phyloP scores from a whole-genome alignment of 768 basidiomycete species.

The Naematelia encephala region DNA sequence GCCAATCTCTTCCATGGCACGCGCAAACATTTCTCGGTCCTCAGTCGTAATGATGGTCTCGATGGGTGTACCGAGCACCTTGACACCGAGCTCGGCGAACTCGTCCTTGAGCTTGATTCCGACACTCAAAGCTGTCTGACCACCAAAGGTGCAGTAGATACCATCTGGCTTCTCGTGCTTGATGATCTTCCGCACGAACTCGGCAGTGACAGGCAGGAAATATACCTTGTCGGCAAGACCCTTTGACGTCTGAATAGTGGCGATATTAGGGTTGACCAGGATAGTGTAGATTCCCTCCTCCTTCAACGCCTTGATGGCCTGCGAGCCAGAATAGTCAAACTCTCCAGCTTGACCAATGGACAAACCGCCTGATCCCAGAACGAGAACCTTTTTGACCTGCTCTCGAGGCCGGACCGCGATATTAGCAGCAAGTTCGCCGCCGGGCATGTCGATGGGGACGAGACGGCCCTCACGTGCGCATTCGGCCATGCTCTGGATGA shows the following conservation, averaged over 20 bases:
- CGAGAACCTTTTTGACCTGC: constrained; percentile 86
- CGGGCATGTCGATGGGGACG: constrained; percentile 54
- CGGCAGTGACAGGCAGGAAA: constrained; percentile 96
- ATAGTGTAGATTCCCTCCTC: constrained; percentile 99
- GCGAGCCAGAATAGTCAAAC: constrained; percentile 99
- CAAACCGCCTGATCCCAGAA: constrained; percentile 93
- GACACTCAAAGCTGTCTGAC: constrained; percentile 93
- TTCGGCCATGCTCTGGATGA: constrained; percentile 80
- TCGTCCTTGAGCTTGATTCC: constrained; percentile 98
- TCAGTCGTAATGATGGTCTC: constrained; percentile 96
- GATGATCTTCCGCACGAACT: constrained; percentile 97
- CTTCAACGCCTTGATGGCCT: constrained; percentile 98
- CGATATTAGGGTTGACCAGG: constrained; percentile 97
- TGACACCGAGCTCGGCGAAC: constrained; percentile 80
- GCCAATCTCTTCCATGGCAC: constrained; percentile 91
- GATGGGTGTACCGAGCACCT: constrained; percentile 94
- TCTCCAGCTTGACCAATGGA: constrained; percentile 99
- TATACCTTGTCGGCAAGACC: constrained; percentile 99
- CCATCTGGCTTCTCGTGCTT: constrained; percentile 98
- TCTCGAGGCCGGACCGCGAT: constrained; percentile 61
- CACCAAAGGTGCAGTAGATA: constrained; percentile 97
- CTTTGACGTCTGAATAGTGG: constrained; percentile 95
- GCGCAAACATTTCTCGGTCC: constrained; percentile 89
- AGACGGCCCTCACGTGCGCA: constrained; percentile 55
- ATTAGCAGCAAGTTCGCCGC: constrained; percentile 69